Conservation (phyloP, 2,329 filamentous ascomycete species). For the Daldinia eschscholtzii region DNA sequence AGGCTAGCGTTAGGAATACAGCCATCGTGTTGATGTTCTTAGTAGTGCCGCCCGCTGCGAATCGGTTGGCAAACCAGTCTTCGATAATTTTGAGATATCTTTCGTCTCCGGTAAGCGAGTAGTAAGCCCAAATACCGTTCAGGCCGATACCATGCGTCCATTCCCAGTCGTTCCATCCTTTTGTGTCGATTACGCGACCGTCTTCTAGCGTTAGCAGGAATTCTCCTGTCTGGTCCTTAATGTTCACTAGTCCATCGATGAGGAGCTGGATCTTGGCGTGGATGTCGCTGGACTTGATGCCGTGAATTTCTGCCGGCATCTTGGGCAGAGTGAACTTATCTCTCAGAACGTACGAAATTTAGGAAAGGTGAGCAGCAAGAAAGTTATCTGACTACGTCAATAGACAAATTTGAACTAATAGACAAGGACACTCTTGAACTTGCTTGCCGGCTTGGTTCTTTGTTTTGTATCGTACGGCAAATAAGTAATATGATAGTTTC, state of each 20-base stretch:
- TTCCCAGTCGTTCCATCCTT: slow-evolving; percentile 87
- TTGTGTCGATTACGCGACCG: slow-evolving; percentile 83
- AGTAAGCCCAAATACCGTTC: slow-evolving; percentile 86
- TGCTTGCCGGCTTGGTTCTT: background rate
- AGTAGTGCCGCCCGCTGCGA: slow-evolving; percentile 77
- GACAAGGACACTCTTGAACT: background rate
- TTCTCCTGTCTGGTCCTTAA: slow-evolving; percentile 79
- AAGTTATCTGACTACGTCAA: background rate
- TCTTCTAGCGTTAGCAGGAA: slow-evolving; percentile 79
- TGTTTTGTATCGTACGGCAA: background rate
- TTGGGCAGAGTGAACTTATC: slow-evolving; percentile 26
- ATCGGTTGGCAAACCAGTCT: slow-evolving; percentile 78
- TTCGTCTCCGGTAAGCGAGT: slow-evolving; percentile 75
- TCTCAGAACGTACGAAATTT: background rate
- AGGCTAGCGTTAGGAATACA: slow-evolving; percentile 79
- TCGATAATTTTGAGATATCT: slow-evolving; percentile 74
- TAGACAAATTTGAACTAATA: background rate
- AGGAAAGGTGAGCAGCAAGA: background rate
- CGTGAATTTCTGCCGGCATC: slow-evolving; percentile 60
- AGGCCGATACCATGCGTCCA: slow-evolving; percentile 86
- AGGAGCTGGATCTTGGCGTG: slow-evolving; percentile 72
- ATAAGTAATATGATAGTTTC: background rate
- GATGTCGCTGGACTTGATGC: slow-evolving; percentile 61
- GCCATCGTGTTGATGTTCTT: slow-evolving; percentile 92
- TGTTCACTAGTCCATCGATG: slow-evolving; percentile 81